Percentiles rank a stretch among this genome's conserved stretches.
Evolutionary conservation across 768 basidiomycete species (phyloP).

Genomic region (Vararia minispora): DNA sequence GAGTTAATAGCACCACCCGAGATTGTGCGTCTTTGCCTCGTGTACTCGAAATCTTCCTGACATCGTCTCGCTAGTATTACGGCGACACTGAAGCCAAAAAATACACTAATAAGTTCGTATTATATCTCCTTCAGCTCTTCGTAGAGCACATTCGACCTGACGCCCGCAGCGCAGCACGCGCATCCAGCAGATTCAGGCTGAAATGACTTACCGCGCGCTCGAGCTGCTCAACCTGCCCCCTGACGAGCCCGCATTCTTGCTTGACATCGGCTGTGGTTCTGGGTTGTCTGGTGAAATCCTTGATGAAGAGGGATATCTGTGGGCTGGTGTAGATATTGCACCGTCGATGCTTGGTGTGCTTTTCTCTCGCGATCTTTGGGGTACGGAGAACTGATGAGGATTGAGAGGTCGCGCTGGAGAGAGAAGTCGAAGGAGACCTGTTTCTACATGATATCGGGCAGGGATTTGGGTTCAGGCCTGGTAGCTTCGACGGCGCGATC

Average conservation of each 20-base stretch:
- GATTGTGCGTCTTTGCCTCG: constrained; percentile 51
- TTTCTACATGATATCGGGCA: constrained; percentile 98
- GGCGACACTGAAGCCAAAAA: constrained; percentile 92
- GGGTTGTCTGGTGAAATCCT: constrained; percentile 94
- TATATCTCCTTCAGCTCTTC: not conserved
- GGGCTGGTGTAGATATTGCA: constrained; percentile 91
- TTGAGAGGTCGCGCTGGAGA: constrained; percentile 87
- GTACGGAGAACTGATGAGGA: not conserved
- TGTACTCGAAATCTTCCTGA: no score
- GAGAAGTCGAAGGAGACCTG: constrained; percentile 92
- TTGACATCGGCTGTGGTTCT: constrained; percentile 97
- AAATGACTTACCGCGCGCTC: constrained; percentile 94
- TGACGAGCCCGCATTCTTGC: constrained; percentile 70
- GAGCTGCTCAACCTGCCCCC: constrained; percentile 80
- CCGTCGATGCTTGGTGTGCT: constrained; percentile 91
- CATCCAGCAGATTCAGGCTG: constrained; percentile 91
- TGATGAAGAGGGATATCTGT: constrained; percentile 86
- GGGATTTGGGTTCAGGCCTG: constrained; percentile 93
- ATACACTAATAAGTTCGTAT: constrained; percentile 81
- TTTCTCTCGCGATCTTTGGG: no score
- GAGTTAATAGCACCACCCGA: constrained; percentile 55
- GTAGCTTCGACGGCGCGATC: constrained; percentile 96
- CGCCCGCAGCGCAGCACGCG: constrained; percentile 51
- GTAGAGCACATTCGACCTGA: not conserved
- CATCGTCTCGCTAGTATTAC: no score